Evolutionary conservation across 306 rosid species (phyloP), one percentile per base, ranked within the genome.

Genomic region (Prunus mume): DNA sequence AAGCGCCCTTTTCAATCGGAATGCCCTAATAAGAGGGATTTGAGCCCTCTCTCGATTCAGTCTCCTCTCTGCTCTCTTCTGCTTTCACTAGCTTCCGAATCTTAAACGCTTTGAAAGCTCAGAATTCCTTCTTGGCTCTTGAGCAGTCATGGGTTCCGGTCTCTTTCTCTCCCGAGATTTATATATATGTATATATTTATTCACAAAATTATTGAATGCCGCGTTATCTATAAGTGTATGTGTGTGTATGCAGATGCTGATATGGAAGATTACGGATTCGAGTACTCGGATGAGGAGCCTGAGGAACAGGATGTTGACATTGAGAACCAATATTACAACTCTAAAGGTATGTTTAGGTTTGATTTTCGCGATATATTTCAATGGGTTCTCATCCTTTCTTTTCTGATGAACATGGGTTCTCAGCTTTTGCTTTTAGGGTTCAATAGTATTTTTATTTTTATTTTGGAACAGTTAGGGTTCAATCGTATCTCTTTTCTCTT

Each of bases 221-320:
- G 0, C 69, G 3, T 28, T 30, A 15, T 60, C 38, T 25, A 15
- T 63, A 34, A 15, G 67, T 27, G 34, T 62, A 1, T 46, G 60
- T 18, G 58, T 73, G 25, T 73, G 24, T 57, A 9, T 80, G 84
- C 77, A 95, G 98, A 95, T 83, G 98, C 97, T 46, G 98, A 95
- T 85, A 95, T 95, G 98, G 97, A 95, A 79, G 98, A 95, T 78
- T 95, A 95, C 72, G 97, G 97, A 73, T 94, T 94, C 82, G 97
- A 94, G 75, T 94, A 94, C 88, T 94, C 98, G n/a, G 98, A 94
- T 20, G 98, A 94, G 83, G 98, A 94, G 78, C 98, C 89, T 65
- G 98, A 94, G 85, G 98, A 95, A 88, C 97, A 92, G 69, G 98
- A 95, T 74, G 98, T 95, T 79, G 98, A 95, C 78, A 95, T 95